phyloP scores from a whole-genome alignment of 192 early-diverging fungal genomes.

The Coemansia sp. region DNA sequence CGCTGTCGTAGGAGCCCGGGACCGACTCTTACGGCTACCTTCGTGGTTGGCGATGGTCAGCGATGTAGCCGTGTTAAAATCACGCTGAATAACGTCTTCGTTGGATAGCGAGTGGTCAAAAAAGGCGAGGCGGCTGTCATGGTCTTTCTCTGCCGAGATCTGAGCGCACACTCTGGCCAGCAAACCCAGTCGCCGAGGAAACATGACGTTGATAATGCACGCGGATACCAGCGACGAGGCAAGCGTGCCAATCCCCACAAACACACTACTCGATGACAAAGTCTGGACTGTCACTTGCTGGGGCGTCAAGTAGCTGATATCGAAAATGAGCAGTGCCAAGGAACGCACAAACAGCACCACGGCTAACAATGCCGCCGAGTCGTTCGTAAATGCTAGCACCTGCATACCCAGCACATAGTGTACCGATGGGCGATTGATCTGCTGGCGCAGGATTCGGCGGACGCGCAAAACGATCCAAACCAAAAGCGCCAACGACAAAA shows the following conservation, averaged over 20 bases:
- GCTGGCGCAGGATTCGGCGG: conserved; percentile 15
- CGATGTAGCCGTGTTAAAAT: background rate
- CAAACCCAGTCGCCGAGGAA: conserved; percentile 18
- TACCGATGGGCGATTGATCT: conserved; percentile 23
- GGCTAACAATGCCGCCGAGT: conserved; percentile 13
- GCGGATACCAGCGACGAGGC: conserved; percentile 26
- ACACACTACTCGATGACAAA: conserved; percentile 29
- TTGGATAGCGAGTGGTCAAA: conserved; percentile 10
- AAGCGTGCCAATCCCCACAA: conserved; percentile 39
- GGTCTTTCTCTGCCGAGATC: conserved; percentile 18
- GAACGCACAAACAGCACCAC: conserved; percentile 25
- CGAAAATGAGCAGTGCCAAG: conserved; percentile 36
- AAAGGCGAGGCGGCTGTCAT: conserved; percentile 19
- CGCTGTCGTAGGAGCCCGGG: conserved; percentile 41
- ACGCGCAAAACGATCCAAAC: conserved; percentile 18
- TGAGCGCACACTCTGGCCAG: conserved; percentile 21
- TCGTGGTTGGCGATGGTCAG: conserved; percentile 20
- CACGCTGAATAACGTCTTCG: background rate
- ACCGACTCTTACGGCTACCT: conserved; percentile 21
- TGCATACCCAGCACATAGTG: conserved; percentile 34
- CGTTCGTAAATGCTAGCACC: conserved; percentile 28
- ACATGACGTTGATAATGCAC: conserved; percentile 22
- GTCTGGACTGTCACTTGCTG: background rate
- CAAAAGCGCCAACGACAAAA: conserved; percentile 17
- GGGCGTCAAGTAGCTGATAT: conserved; percentile 46